Conservation (phyloP, 441 rosid genomes). For the Populus hybrid region DNA sequence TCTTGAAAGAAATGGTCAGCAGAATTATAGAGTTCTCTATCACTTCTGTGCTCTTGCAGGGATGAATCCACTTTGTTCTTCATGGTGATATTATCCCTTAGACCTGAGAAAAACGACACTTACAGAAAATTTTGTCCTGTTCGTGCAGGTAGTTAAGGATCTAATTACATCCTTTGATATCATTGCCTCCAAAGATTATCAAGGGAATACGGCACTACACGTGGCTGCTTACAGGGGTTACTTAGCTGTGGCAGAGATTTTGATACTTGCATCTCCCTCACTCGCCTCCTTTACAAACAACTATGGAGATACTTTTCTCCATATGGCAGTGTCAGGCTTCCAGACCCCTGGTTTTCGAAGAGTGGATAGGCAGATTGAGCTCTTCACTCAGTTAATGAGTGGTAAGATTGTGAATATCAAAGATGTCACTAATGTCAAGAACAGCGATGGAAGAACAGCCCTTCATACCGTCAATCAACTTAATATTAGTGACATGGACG, state of each 20-base stretch:
- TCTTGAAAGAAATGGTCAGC: neutral
- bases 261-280: constrained; percentile 46
- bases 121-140: neutral
- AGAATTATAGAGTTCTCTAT: neutral
- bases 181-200: constrained; percentile 46
- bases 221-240: constrained; percentile 79
- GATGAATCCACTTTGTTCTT: neutral
- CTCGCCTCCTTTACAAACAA: constrained; percentile 42
- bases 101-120: neutral
- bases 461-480: constrained; percentile 61
- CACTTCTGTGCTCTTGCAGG: neutral
- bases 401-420: constrained; percentile 40
- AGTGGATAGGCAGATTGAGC: constrained; percentile 72
- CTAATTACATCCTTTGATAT: constrained; percentile 51
- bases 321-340: constrained; percentile 79
- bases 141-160: constrained; percentile 65
- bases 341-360: constrained; percentile 72
- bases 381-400: constrained; percentile 46
- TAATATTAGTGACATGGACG: constrained; percentile 58
- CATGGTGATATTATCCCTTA: neutral
- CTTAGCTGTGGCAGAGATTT: constrained; percentile 49
- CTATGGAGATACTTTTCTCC: constrained; percentile 81
- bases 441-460: constrained; percentile 71
- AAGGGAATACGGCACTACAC: constrained; percentile 83
- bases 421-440: constrained; percentile 56